These are phyloP conservation scores for Pelargonium cotyledonis DNA, from an alignment of 441 rosid genomes.

Conservation along the genomic window DNA sequence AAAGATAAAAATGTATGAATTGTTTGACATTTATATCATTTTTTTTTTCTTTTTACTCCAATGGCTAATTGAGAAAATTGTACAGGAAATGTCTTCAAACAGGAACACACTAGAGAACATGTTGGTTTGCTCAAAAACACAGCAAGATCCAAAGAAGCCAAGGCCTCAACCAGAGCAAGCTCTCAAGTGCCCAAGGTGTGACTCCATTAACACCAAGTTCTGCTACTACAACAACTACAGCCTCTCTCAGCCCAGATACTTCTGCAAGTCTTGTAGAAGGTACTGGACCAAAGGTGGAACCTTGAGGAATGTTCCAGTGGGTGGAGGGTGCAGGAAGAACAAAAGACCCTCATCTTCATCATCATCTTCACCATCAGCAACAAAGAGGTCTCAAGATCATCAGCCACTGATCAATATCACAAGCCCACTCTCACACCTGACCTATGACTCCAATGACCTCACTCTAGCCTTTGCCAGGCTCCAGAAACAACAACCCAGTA, in stretches of 20 bases:
- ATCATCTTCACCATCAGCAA: slow-evolving; percentile 24
- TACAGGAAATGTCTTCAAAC: neutral
- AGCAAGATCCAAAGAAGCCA: neutral
- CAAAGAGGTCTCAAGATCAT: slow-evolving; percentile 46
- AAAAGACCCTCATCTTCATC: slow-evolving; percentile 42
- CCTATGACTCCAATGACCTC: slow-evolving; percentile 55
- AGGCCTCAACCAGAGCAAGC: slow-evolving; percentile 67
- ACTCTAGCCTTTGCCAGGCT: slow-evolving; percentile 61
- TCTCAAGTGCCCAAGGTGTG: slow-evolving; percentile 88
- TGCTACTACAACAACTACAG: slow-evolving; percentile 98
- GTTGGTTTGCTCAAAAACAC: neutral
- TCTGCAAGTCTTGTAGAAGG: slow-evolving; percentile 85
- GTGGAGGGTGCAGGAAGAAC: slow-evolving; percentile 87
- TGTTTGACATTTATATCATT: too few species aligned
- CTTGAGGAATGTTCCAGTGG: slow-evolving; percentile 80
- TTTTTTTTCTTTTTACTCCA: too few species aligned
- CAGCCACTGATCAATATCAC: too few species aligned
- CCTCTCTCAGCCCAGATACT: slow-evolving; percentile 86
- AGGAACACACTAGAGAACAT: neutral
- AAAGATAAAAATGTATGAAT: too few species aligned
- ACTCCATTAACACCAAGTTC: slow-evolving; percentile 85
- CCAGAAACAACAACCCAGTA: slow-evolving; percentile 34
- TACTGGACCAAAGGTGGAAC: slow-evolving; percentile 98
- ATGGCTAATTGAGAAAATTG: neutral
- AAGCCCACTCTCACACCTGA: slow-evolving; percentile 28